Evolutionary conservation across 805 yeast species (phyloP).

Genomic region (Metschnikowia picachoensis): DNA sequence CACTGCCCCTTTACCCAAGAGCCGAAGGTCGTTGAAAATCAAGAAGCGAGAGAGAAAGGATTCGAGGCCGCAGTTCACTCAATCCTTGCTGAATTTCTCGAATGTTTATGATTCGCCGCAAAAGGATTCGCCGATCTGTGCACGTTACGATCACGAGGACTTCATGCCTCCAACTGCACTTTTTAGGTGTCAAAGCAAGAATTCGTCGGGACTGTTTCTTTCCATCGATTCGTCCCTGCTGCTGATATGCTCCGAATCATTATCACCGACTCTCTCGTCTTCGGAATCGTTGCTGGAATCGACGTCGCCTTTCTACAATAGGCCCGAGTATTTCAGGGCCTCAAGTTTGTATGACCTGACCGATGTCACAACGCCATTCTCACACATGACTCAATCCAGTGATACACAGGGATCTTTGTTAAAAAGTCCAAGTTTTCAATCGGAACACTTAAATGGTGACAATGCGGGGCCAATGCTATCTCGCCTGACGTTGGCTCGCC

Average conservation of each 20-base stretch:
- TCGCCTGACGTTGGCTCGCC: constrained; percentile 8
- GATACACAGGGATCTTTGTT: background rate
- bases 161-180: constrained; percentile 18
- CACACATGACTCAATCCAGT: background rate
- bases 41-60: constrained; percentile 15
- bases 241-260: constrained; percentile 26
- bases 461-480: background rate
- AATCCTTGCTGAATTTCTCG: constrained; percentile 7
- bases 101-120: constrained; percentile 7
- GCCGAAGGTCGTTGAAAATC: constrained; percentile 13
- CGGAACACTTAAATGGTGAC: background rate
- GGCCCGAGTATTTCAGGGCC: constrained; percentile 24
- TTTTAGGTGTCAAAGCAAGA: constrained; percentile 16
- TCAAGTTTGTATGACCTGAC: constrained; percentile 1
- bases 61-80: constrained; percentile 11
- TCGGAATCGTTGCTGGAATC: constrained; percentile 29
- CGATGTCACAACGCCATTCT: background rate
- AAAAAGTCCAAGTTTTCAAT: no score
- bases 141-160: constrained; percentile 14
- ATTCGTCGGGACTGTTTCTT: constrained; percentile 17
- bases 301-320: constrained; percentile 24
- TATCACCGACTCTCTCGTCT: constrained; percentile 24
- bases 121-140: constrained; percentile 7
- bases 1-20: constrained; percentile 10
- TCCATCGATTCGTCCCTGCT: constrained; percentile 30